A percentile compares a stretch with the other conserved stretches of the same genome.
These are phyloP conservation scores for Prunus mume DNA, from an alignment of 306 rosid species.

Conservation along the genomic window DNA sequence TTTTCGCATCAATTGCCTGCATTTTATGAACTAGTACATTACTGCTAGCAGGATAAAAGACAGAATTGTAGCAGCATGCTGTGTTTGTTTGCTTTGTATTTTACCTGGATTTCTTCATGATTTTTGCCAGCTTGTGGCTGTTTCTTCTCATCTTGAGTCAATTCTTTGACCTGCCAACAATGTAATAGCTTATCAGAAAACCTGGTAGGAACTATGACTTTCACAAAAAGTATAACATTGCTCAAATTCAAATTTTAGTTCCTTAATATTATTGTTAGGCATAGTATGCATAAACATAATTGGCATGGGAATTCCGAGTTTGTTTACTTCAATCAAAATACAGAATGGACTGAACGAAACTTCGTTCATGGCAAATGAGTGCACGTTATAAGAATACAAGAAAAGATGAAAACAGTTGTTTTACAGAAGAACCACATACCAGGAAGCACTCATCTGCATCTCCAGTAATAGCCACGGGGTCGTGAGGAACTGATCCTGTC, in stretches of 20 bases:
- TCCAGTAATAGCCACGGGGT: constrained; percentile 29
- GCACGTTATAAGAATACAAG: not conserved
- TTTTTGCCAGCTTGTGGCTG: constrained; percentile 25
- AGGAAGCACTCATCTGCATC: constrained; percentile 53
- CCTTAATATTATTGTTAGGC: not conserved
- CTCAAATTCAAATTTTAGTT: not conserved
- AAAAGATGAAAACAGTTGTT: not conserved
- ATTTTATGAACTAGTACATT: constrained; percentile 17
- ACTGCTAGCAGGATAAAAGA: not conserved
- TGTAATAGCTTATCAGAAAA: constrained; percentile 28
- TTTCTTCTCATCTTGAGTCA: constrained; percentile 52
- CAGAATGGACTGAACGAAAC: not conserved
- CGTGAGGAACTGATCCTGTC: constrained; percentile 41
- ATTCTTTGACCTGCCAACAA: constrained; percentile 56
- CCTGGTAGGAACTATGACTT: not conserved
- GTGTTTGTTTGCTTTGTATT: constrained; percentile 12
- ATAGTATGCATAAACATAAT: not conserved
- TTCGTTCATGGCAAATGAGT: not conserved
- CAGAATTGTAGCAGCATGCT: not conserved
- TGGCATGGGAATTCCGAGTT: not conserved
- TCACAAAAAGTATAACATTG: not conserved
- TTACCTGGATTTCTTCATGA: constrained; percentile 60
- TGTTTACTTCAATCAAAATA: not conserved
- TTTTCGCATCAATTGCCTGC: constrained; percentile 71
- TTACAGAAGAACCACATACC: constrained; percentile 36